phyloP scores from a whole-genome alignment of 2,329 filamentous ascomycete species.

The Massarina eburnea region DNA sequence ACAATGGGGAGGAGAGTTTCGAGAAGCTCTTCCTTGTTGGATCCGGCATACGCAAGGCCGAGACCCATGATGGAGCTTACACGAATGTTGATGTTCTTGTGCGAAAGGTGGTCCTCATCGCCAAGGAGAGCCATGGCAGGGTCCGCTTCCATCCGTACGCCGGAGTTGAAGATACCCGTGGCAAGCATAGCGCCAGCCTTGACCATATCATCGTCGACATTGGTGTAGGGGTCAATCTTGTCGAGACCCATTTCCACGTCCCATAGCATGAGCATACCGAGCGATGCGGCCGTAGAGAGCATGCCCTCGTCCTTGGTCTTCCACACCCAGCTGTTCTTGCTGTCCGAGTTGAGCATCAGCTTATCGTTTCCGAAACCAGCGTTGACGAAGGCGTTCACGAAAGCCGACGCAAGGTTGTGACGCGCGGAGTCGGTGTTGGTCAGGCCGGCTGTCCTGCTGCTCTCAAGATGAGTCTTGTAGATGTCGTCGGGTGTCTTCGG shows the following conservation, averaged over 20 bases:
- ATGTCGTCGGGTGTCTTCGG: constrained; percentile 98
- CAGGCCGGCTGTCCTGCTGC: constrained; percentile 85
- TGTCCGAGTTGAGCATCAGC: constrained; percentile 88
- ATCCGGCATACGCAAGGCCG: constrained; percentile 90
- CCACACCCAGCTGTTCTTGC: constrained; percentile 93
- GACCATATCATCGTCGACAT: constrained; percentile 78
- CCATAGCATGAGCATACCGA: constrained; percentile 90
- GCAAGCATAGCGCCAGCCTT: constrained; percentile 90
- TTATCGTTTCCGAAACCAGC: constrained; percentile 95
- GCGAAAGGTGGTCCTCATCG: constrained; percentile 76
- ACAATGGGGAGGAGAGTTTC: constrained; percentile 86
- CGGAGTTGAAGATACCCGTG: constrained; percentile 94
- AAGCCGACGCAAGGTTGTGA: constrained; percentile 92
- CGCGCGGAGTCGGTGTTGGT: constrained; percentile 94
- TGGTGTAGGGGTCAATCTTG: constrained; percentile 93
- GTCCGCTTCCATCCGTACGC: constrained; percentile 85
- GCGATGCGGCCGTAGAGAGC: constrained; percentile 91
- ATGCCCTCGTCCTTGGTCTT: constrained; percentile 99
- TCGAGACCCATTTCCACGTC: constrained; percentile 90
- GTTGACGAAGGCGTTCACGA: constrained; percentile 97
- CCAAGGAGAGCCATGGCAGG: constrained; percentile 84
- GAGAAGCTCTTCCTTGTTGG: constrained; percentile 85
- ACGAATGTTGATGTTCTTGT: constrained; percentile 74
- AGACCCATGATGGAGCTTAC: constrained; percentile 94
- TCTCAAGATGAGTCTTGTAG: constrained; percentile 98